Evolutionary conservation across 1,139 yeast species (phyloP).

Genomic region (Blastobotrys capitulatus): DNA sequence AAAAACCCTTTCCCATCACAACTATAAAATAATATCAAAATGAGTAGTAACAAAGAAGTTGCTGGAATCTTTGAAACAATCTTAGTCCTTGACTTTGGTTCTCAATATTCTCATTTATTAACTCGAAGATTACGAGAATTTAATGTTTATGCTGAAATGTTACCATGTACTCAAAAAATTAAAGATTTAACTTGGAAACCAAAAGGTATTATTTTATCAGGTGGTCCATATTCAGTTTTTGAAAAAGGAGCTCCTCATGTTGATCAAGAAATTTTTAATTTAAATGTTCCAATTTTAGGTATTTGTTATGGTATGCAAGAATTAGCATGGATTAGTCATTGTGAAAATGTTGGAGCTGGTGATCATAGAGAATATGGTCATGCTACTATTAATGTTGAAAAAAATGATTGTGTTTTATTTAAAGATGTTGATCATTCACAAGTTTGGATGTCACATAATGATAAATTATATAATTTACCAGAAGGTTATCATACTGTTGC

Average conservation of each 20-base stretch:
- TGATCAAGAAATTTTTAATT: slow-evolving; percentile 85
- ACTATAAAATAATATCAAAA: no score
- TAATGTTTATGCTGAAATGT: slow-evolving; percentile 98
- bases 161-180: slow-evolving; percentile 97
- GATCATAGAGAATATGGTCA: slow-evolving; percentile 99
- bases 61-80: slow-evolving; percentile 91
- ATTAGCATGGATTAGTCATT: slow-evolving; percentile 93
- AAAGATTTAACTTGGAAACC: slow-evolving; percentile 91
- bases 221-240: slow-evolving; percentile 97
- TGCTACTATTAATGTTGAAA: slow-evolving; percentile 77
- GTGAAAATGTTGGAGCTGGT: slow-evolving; percentile 87
- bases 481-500: slow-evolving; percentile 86
- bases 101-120: slow-evolving; percentile 95
- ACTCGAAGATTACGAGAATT: slow-evolving; percentile 97
- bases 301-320: slow-evolving; percentile 99
- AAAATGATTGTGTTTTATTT: slow-evolving; percentile 64
- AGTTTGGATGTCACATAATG: slow-evolving; percentile 99
- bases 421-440: slow-evolving; percentile 85
- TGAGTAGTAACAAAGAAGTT: slow-evolving; percentile 49
- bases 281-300: slow-evolving; percentile 91
- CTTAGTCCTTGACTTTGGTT: slow-evolving; percentile 94
- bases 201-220: slow-evolving; percentile 91
- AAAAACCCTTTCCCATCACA: no score
- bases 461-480: slow-evolving; percentile 87
- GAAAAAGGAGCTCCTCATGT: slow-evolving; percentile 96